A percentile compares a stretch with the other conserved stretches of the same genome.
Evolutionary conservation across 768 basidiomycete genomes (phyloP).

Genomic region (Pluteus cervinus): DNA sequence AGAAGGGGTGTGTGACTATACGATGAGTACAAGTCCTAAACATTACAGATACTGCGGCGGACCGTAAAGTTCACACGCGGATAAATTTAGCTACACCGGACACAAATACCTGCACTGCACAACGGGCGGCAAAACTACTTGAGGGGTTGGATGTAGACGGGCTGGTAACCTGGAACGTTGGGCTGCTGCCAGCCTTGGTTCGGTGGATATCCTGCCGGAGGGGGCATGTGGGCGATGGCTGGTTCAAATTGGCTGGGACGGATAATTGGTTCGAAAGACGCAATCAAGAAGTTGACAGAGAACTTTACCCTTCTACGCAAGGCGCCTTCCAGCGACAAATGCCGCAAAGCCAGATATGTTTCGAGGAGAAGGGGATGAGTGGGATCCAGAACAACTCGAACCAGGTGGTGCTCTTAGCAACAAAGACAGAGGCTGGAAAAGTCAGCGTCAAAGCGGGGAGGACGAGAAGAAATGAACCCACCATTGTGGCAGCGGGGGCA

Average conservation of each 20-base stretch:
- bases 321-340: constrained; percentile 64
- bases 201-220: constrained; percentile 12
- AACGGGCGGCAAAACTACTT: not conserved
- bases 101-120: too few relatives aligned
- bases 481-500: constrained; percentile 75
- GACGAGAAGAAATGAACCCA: constrained; percentile 20
- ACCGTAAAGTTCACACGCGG: too few relatives aligned
- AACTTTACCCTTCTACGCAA: constrained; percentile 41
- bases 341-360: constrained; percentile 63
- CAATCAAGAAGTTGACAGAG: constrained; percentile 1
- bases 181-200: constrained; percentile 23
- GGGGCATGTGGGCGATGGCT: constrained; percentile 30
- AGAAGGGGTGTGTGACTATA: too few relatives aligned
- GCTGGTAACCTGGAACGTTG: constrained; percentile 34
- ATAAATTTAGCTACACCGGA: too few relatives aligned
- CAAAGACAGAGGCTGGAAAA: constrained; percentile 46
- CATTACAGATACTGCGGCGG: too few relatives aligned
- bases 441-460: not conserved
- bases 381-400: constrained; percentile 75
- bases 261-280: constrained; percentile 1
- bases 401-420: constrained; percentile 64
- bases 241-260: constrained; percentile 14
- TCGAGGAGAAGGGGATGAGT: constrained; percentile 56
- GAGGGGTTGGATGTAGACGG: constrained; percentile 26
- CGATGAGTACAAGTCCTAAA: too few relatives aligned